Base-by-base conservation (phyloP, 768 basidiomycete genomes). In the Sporobolomyces pararoseus region DNA sequence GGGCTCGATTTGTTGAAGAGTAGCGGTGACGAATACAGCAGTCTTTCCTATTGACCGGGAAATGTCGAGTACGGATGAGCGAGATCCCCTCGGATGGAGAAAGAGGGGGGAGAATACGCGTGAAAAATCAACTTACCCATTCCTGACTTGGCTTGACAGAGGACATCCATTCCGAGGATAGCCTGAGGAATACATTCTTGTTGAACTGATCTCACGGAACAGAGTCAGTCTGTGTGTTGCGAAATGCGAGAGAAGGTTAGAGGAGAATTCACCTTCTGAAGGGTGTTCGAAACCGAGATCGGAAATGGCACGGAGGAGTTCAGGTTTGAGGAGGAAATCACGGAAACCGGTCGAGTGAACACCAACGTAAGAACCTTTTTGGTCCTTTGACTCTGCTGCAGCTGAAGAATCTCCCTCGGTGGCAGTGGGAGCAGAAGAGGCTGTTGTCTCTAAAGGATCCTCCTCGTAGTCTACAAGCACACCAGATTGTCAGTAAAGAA, bases 141-240 rank as follows among this genome's bases (percentile, higher is more conserved):
- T 77, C 96, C 96, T 53, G 96, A 99, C 82, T 98, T 99, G 71
- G 96, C 96, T 82, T 99, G 96, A 82, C 96, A 99, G 54, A 99
- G 86, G 51, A 99, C 95, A 78, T 99, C 96, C 91, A 97, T 98
- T 72, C 96, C 96, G 63, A 99, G 85, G 76, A 99, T 96, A 66
- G 96, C 95, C 83, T 99, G 96, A 52, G 96, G 96, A 77, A 99
- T 98, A 81, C 96, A 98, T 84, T 99, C 96, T 84, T 99, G 96
- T 83, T 99, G 96, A 73, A 99, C 96, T 98, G 77, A 10, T 21
- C 1, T 39, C 4, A 13, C 1, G 21, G 32, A 34, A 16, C 21
- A n/a, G 25, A 10, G 2, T 29, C 32, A 25, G 32, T 29, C 10
- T 12, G 27, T 44, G 39, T 12, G 31, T 27, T 25, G n/a, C 4